Conservation (phyloP, 2,329 filamentous ascomycete species). For the Talaromyces sp. region DNA sequence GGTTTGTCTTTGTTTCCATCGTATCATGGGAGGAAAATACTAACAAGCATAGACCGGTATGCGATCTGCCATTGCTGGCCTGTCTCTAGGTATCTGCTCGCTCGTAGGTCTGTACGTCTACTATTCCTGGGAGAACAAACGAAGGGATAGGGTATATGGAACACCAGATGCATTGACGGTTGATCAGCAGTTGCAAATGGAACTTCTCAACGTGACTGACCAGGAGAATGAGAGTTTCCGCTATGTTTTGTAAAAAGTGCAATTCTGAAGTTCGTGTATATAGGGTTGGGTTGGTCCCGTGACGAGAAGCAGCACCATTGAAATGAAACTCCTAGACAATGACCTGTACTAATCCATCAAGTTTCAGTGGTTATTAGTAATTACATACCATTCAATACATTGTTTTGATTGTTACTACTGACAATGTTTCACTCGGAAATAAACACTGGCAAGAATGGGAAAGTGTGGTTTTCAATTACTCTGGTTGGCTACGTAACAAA, state of each 20-base stretch:
- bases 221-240: constrained; percentile 37
- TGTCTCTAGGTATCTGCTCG: constrained; percentile 29
- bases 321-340: background rate
- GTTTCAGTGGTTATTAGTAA: background rate
- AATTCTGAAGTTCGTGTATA: background rate
- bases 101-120: constrained; percentile 31
- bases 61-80: constrained; percentile 12
- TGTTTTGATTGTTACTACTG: too few relatives aligned
- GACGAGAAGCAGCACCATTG: background rate
- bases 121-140: constrained; percentile 34
- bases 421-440: too few relatives aligned
- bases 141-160: constrained; percentile 32
- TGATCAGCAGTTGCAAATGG: constrained; percentile 30
- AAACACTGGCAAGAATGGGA: too few relatives aligned
- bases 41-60: constrained; percentile 3
- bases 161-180: constrained; percentile 27
- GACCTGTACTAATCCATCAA: background rate
- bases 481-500: background rate
- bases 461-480: too few relatives aligned
- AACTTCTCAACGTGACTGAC: constrained; percentile 38
- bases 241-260: constrained; percentile 30
- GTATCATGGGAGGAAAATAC: background rate
- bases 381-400: background rate
- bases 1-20: constrained; percentile 23
- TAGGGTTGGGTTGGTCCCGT: background rate